Base-by-base conservation (phyloP, 139 green algal genomes). In the Tetraselmis striata region DNA sequence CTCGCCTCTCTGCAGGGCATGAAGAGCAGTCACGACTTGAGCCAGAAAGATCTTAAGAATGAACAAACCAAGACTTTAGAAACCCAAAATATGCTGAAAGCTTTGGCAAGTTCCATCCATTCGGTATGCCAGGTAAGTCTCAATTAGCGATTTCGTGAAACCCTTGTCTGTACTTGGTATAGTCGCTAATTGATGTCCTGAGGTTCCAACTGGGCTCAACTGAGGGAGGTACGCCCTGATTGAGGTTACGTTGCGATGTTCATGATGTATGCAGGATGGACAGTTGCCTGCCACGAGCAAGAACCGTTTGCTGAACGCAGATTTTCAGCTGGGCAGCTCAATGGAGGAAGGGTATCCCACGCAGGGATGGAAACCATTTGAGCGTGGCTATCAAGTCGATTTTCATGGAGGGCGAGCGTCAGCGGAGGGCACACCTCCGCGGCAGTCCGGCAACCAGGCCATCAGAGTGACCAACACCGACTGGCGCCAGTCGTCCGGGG, bases 71-170 rank as follows among this genome's bases (percentile, higher is more conserved):
- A 31, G n/a, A 28, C 67, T 59, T 28, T 29, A 11, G 81, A 84
- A 75, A 29, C 83, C 2, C 81, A 31, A 11, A 84, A 84, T n/a
- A 80, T 84, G 74, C 74, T 84, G 27, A 84, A 80, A 30, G 81
- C 75, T 2, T 29, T 84, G 29, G 76, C 81, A 1, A 75, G 25
- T 25, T 78, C 75, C 2, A 26, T 84, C 5, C 30, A 81, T 29
- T 58, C 30, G 5, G 27, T 82, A 27, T 82, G 79, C 31, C 29
- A 30, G 75, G 75, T 31, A 24, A 76, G 59, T 25, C 24, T 76
- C 59, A 24, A 76, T n/a, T n/a, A n/a, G n/a, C n/a, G n/a, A n/a
- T n/a, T n/a, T n/a, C n/a, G n/a, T n/a, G n/a, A n/a, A n/a, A n/a
- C 59, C 59, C 24, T 76, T 76, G 59, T 25, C 24, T 24, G 59